These are phyloP conservation scores for Trichoderma gamsii DNA, from an alignment of 495 filamentous ascomycete genomes.

Conservation along the genomic window DNA sequence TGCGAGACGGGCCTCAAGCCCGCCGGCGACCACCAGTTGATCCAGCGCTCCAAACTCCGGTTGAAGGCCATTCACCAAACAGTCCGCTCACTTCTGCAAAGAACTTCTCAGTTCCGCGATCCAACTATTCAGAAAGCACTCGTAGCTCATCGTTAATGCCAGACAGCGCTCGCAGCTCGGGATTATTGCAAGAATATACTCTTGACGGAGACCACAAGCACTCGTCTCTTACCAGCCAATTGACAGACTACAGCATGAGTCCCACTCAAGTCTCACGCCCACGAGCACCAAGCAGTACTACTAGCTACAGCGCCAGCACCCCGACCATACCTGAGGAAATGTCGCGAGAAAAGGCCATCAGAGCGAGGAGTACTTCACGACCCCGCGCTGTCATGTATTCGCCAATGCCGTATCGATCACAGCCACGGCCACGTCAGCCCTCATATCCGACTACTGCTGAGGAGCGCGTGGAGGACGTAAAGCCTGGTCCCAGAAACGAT, in stretches of 20 bases:
- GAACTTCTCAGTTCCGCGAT: background rate
- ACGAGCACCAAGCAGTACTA: constrained; percentile 3
- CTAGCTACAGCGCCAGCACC: background rate
- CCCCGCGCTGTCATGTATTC: constrained; percentile 12
- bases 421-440: constrained; percentile 15
- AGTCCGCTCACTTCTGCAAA: background rate
- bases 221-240: background rate
- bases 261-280: background rate
- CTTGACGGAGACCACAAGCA: background rate
- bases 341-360: background rate
- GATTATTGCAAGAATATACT: background rate
- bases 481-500: background rate
- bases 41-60: background rate
- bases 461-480: constrained; percentile 16
- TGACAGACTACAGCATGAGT: background rate
- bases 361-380: background rate
- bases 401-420: constrained; percentile 4
- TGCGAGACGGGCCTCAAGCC: background rate
- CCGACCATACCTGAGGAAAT: constrained; percentile 1
- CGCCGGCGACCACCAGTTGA: background rate
- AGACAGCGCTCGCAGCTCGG: constrained; percentile 8
- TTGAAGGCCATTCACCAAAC: background rate
- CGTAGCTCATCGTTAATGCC: background rate
- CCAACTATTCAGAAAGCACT: background rate
- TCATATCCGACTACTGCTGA: constrained; percentile 18